These are phyloP conservation scores for Nannochloropsis gaditana DNA, from an alignment of 108 stramenopile genomes.

Conservation along the genomic window DNA sequence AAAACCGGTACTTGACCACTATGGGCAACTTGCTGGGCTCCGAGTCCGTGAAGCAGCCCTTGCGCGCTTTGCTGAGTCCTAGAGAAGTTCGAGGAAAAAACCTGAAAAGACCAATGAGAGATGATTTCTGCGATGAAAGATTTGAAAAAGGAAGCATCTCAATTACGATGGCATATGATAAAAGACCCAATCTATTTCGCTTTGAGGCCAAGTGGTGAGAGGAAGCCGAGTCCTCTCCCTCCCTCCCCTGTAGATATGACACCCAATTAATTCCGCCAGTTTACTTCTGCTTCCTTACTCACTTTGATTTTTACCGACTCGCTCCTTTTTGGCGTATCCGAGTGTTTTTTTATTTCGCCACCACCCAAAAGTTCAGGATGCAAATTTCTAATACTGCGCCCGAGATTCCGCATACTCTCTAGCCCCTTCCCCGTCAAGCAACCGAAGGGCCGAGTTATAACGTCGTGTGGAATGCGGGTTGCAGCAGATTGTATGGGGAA, in stretches of 20 bases:
- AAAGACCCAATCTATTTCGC: no score
- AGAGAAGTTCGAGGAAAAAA: slow-evolving; percentile 18
- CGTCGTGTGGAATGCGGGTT: background rate
- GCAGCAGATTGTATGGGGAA: slow-evolving; percentile 10
- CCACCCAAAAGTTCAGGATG: background rate
- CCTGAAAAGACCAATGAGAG: background rate
- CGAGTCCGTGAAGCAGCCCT: background rate
- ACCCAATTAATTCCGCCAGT: no score
- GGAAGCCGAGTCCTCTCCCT: no score
- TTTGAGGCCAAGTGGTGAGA: no score
- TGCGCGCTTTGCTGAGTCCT: slow-evolving; percentile 11
- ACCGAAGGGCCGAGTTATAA: background rate
- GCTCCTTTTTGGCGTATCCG: no score
- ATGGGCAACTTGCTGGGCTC: background rate
- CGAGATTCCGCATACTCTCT: background rate
- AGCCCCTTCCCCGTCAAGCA: slow-evolving; percentile 12
- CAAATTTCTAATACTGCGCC: background rate
- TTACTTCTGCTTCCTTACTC: no score
- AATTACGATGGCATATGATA: no score
- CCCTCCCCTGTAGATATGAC: no score
- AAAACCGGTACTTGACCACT: background rate
- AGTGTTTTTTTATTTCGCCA: no score
- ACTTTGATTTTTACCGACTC: no score
- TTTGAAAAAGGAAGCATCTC: no score
- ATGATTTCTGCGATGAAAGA: no score